Base-by-base conservation (phyloP, 2,329 filamentous ascomycete species). In the Cladosporium sp. region DNA sequence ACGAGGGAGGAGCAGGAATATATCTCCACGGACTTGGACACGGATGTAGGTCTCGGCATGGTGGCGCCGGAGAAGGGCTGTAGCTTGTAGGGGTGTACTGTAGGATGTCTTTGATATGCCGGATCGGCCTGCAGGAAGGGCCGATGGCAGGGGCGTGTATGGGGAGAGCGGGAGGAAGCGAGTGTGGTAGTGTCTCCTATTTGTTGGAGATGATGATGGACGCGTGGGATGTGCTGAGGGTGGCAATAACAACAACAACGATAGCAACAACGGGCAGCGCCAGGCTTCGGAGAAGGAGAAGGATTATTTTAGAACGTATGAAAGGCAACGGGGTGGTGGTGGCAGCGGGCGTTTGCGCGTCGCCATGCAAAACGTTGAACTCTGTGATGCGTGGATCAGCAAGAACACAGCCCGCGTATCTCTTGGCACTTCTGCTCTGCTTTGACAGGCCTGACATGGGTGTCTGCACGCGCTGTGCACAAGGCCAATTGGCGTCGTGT, bases 331-430 rank as follows among this genome's bases (percentile, higher is more conserved):
- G 29, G 23, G 23, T 26, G 23, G 23, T 23, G n/a, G 26, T 28
- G 37, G 50, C 53, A 57, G 29, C 33, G 53, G 53, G 53, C 53
- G 53, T 37, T 57, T 40, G 55, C 55, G 55, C 55, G 55, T 57
- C 31, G 55, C 31, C 29, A 29, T 33, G 31, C 55, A 57, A 57
- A 57, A 35, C 55, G 55, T 57, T 57, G 55, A 57, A 57, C 55
- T 33, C 14, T 6, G 28, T 37, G 6, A 29, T 23, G 55, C 55
- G 55, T 33, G 33, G 33, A 57, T 57, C 52, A 33, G 33, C 55
- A 14, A 6, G 31, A 46, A 57, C 55, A 59, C 56, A 59, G 56
- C 56, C 56, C 26, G 35, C 56, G 56, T 18, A 31, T 59, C 26
- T 18, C 56, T 59, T 59, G 56, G 56, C 55, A 18, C 18, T 2